A percentile compares a stretch with the other conserved stretches of the same genome.
Conservation (phyloP, 2,329 filamentous ascomycete species). For the Ophiostoma triangulosporum region DNA sequence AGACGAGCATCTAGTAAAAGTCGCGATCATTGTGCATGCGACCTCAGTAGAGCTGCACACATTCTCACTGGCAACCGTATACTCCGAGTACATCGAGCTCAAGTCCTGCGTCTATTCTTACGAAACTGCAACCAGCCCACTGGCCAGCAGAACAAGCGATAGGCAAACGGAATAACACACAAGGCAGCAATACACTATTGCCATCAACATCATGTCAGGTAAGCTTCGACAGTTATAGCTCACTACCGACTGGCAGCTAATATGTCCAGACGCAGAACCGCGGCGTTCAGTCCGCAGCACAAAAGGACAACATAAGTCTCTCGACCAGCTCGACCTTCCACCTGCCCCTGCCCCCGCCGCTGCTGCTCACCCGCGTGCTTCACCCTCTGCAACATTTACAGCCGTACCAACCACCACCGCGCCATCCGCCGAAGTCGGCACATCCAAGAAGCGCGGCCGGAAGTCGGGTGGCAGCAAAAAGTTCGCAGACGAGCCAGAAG, state of each 20-base stretch:
- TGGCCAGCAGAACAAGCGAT: background rate
- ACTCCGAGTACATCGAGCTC: background rate
- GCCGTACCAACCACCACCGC: conserved; percentile 12
- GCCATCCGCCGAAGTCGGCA: conserved; percentile 12
- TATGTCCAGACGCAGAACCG: conserved; percentile 49
- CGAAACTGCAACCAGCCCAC: background rate
- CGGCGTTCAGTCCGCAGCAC: conserved; percentile 90
- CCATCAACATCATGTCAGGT: conserved; percentile 9
- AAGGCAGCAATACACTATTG: background rate
- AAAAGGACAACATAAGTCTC: conserved; percentile 90
- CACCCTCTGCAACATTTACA: background rate
- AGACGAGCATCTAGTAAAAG: background rate
- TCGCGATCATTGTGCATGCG: background rate
- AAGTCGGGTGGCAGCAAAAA: conserved; percentile 42
- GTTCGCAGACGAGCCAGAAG: conserved; percentile 36
- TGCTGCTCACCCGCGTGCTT: background rate
- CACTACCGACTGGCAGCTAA: background rate
- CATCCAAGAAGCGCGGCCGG: conserved; percentile 37
- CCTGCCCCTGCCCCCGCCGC: conserved; percentile 15
- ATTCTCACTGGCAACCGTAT: background rate
- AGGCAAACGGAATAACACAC: background rate
- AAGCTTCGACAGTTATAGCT: background rate
- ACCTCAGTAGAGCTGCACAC: background rate
- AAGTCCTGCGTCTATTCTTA: background rate
- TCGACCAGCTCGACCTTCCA: conserved; percentile 56